phyloP scores from a whole-genome alignment of 208 protist species.

The Spongospora subterranea region DNA sequence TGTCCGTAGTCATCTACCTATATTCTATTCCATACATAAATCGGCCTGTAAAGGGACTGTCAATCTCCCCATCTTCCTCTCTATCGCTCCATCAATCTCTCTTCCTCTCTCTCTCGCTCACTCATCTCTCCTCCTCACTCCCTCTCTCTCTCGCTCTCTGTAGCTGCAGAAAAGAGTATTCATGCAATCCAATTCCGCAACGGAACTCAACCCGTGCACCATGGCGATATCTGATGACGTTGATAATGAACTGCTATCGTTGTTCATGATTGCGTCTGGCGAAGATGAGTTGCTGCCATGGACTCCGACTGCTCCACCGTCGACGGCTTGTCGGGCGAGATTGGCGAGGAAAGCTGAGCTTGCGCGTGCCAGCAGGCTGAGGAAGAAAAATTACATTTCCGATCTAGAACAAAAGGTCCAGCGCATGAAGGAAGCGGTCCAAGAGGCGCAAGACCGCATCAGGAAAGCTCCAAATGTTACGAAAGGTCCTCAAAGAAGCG shows the following conservation, averaged over 20 bases:
- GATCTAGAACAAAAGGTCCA: background rate
- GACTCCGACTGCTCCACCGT: background rate
- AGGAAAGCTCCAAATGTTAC: background rate
- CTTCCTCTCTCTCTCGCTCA: no score
- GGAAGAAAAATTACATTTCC: slow-evolving; percentile 22
- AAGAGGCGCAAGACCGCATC: background rate
- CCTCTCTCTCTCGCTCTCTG: no score
- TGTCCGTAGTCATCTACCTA: no score
- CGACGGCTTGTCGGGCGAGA: background rate
- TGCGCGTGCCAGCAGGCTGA: background rate
- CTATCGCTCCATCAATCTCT: no score
- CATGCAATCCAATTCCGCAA: no score
- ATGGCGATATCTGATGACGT: no score
- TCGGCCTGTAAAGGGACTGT: no score
- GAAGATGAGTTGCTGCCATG: background rate
- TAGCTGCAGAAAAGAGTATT: no score
- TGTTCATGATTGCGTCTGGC: slow-evolving; percentile 32
- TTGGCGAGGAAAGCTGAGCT: slow-evolving; percentile 37
- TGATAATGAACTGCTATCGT: slow-evolving; percentile 36
- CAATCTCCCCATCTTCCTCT: no score
- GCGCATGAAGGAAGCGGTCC: slow-evolving; percentile 14
- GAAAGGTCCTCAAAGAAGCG: background rate
- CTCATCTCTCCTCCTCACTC: no score
- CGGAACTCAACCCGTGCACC: no score
- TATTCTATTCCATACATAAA: no score